phyloP scores from a whole-genome alignment of 257 asterid genomes.

The Perilla frutescens region DNA sequence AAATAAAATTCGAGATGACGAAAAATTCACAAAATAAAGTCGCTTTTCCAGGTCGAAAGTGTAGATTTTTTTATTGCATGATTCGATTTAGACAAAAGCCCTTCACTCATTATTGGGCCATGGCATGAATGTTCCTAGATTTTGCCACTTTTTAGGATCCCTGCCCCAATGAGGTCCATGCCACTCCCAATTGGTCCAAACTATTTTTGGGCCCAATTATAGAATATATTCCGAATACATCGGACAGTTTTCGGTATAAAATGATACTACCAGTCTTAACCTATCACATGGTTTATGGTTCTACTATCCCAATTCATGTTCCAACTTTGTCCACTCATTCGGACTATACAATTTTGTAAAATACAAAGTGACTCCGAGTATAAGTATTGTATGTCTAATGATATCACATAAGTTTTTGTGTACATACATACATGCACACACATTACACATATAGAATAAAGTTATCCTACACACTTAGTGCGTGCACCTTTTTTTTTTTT shows the following conservation, averaged over 20 bases:
- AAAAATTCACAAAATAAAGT: not conserved
- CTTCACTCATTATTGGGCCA: slow-evolving; percentile 38
- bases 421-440: too few relatives aligned
- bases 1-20: slow-evolving; percentile 31
- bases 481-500: too few relatives aligned
- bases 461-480: too few relatives aligned
- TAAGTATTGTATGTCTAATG: too few relatives aligned
- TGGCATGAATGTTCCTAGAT: slow-evolving; percentile 7
- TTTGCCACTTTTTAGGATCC: slow-evolving; percentile 20
- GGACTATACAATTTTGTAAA: too few relatives aligned
- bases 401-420: too few relatives aligned
- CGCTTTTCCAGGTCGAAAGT: slow-evolving; percentile 21
- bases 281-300: too few relatives aligned
- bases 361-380: too few relatives aligned
- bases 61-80: slow-evolving; percentile 17
- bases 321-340: too few relatives aligned
- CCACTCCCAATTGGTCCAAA: slow-evolving; percentile 27
- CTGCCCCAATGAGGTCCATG: slow-evolving; percentile 12
- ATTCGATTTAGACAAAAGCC: slow-evolving; percentile 38
- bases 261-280: too few relatives aligned
- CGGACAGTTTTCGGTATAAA: not conserved
- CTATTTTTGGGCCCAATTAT: slow-evolving; percentile 26
- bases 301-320: too few relatives aligned
- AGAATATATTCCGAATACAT: slow-evolving; percentile 22
- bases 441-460: too few relatives aligned